Percentiles rank a stretch among this genome's conserved stretches.
Conservation (phyloP, 441 rosid species). For the Populus trichocarpa region DNA sequence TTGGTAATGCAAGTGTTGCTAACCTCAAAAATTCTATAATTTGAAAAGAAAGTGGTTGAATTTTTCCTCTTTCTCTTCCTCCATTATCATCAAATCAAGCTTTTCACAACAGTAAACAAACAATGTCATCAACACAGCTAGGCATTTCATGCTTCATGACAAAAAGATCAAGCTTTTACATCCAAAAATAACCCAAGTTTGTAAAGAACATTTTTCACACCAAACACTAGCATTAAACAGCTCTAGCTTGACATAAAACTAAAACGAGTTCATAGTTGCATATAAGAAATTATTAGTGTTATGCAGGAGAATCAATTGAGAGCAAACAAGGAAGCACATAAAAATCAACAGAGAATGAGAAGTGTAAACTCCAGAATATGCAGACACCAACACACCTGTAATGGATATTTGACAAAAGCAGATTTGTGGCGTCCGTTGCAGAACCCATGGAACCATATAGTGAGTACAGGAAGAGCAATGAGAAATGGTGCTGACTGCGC, state of each 20-base stretch:
- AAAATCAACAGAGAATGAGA: not conserved
- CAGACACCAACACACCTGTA: no score
- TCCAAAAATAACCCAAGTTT: not conserved
- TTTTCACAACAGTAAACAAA: not conserved
- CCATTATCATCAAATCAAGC: not conserved
- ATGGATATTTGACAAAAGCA: no score
- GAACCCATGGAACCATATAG: no score
- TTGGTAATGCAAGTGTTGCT: not conserved
- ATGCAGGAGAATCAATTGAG: conserved; percentile 3
- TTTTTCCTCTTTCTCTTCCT: not conserved
- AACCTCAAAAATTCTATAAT: not conserved
- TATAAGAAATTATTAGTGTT: not conserved
- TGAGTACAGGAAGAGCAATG: no score
- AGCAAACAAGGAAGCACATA: not conserved
- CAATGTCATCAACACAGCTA: not conserved
- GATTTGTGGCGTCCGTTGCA: no score
- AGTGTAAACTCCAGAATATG: not conserved
- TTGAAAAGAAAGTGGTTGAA: not conserved
- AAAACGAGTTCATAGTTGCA: not conserved
- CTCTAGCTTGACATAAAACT: not conserved
- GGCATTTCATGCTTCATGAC: not conserved
- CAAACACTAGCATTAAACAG: not conserved
- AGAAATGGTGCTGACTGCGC: no score
- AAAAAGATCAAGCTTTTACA: not conserved
- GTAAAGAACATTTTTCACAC: not conserved